Conservation (phyloP, 495 filamentous ascomycete genomes). For the Pseudevernia furfuracea region DNA sequence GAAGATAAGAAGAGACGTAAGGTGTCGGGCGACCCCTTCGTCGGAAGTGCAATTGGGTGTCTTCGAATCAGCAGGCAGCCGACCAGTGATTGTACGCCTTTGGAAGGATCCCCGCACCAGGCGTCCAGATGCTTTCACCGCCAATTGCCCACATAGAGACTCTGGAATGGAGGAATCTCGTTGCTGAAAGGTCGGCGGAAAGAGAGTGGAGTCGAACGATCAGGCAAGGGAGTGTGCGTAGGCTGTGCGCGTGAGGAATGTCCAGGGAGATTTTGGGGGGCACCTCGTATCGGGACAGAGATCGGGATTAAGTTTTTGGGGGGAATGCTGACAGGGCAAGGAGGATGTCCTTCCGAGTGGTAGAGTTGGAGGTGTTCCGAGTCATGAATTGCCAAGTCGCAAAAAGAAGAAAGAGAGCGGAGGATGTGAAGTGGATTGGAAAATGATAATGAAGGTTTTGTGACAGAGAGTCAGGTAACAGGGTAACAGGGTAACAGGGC, state of each 20-base stretch:
- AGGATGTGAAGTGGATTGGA: not conserved
- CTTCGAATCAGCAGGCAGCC: conserved; percentile 29
- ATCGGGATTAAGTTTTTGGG: conserved; percentile 25
- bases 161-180: conserved; percentile 27
- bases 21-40: conserved; percentile 23
- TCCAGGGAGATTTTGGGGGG: conserved; percentile 23
- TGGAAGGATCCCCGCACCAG: conserved; percentile 23
- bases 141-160: conserved; percentile 24
- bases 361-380: not conserved
- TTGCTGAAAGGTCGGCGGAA: not conserved
- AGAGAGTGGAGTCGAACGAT: not conserved
- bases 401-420: conserved; percentile 1
- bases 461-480: not conserved
- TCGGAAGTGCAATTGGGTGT: conserved; percentile 19
- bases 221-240: conserved; percentile 22
- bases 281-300: conserved; percentile 27
- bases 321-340: not conserved
- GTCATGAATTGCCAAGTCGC: not conserved
- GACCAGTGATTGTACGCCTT: conserved; percentile 23
- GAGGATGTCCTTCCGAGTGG: not conserved
- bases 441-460: not conserved
- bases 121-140: conserved; percentile 20
- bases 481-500: not conserved
- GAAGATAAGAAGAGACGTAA: conserved; percentile 23
- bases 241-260: conserved; percentile 28